A percentile compares a stretch with the other conserved stretches of the same genome.
phyloP scores from a whole-genome alignment of 352 stramenopile species.

The Lagenidium giganteum region DNA sequence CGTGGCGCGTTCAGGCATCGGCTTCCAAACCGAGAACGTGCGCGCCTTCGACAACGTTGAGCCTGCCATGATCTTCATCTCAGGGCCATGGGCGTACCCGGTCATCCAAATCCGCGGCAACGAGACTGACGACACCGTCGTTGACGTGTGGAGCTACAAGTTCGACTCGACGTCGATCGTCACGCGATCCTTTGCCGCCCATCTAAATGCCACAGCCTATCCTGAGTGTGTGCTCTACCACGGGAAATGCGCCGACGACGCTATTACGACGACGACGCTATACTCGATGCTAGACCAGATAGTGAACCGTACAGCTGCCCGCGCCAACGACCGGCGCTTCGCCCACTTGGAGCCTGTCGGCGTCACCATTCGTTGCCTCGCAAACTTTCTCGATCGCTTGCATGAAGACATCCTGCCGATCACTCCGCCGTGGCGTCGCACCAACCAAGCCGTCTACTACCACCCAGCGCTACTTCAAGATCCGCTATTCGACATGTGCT shows the following conservation, averaged over 20 bases:
- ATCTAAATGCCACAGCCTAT: background rate
- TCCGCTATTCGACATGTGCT: too few relatives aligned
- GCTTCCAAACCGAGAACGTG: background rate
- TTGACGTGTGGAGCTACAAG: conserved; percentile 5
- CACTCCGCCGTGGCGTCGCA: too few relatives aligned
- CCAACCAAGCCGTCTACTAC: too few relatives aligned
- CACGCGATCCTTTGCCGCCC: background rate
- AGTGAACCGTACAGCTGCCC: too few relatives aligned
- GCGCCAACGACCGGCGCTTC: too few relatives aligned
- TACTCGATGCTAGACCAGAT: too few relatives aligned
- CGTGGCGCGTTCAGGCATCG: conserved; percentile 8
- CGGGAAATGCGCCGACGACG: background rate
- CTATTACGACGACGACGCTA: background rate
- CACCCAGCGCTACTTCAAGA: too few relatives aligned
- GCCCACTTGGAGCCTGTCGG: too few relatives aligned
- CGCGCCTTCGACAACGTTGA: background rate
- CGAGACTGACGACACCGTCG: background rate
- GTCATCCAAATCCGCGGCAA: conserved; percentile 1
- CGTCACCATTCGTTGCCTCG: too few relatives aligned
- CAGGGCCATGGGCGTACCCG: conserved; percentile 9
- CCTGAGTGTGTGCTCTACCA: background rate
- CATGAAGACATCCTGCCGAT: too few relatives aligned
- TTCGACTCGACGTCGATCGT: background rate
- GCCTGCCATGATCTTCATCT: conserved; percentile 5
- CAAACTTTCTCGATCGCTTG: too few relatives aligned